Base-by-base conservation (phyloP, 1,139 yeast genomes). In the Taiozyma sp. region DNA sequence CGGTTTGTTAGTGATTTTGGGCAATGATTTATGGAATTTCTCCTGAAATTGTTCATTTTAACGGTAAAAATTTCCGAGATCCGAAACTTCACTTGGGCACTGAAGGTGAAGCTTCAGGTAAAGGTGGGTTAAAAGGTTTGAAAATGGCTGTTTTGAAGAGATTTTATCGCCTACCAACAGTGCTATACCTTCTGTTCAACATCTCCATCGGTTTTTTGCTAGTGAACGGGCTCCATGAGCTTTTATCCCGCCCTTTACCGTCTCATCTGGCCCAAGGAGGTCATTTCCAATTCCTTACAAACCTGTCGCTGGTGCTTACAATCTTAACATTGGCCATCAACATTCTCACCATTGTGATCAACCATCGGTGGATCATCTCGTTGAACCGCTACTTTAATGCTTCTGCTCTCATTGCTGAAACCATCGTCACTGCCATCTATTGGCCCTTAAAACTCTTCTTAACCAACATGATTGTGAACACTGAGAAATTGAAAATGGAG, bases 231-330 rank as follows among this genome's bases (percentile, higher is more conserved):
- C 50, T 69, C 23, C 46, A 46, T 38, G 48, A 51, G 5, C 60
- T 67, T 34, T 43, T 66, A 1, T 64, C 45, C 4, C 51, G 73
- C 6, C 57, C 54, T n/a, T 66, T 81, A 29, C 89, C 91, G 0
- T 70, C 67, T 1, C 71, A 70, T 46, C 65, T 84, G 40, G 69
- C 61, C 6, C 65, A 67, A 13, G 91, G 82, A 0, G 92, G 92
- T 1, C 84, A 77, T 52, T 78, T 78, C 70, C 91, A 85, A 64
- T 85, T 85, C 63, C 70, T 85, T 47, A 85, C 93, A 14, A 84
- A 83, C 62, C 63, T 84, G 13, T 78, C 87, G 1, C 68, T 84
- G 24, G 66, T 67, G 0, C 67, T 76, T 36, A 77, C 88, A 1
- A 57, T 81, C 14, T 54, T 75, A 5, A 79, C 64, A 9, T 43